Evolutionary conservation across 768 basidiomycete genomes (phyloP).

Genomic region (Phylloporus arenicola): DNA sequence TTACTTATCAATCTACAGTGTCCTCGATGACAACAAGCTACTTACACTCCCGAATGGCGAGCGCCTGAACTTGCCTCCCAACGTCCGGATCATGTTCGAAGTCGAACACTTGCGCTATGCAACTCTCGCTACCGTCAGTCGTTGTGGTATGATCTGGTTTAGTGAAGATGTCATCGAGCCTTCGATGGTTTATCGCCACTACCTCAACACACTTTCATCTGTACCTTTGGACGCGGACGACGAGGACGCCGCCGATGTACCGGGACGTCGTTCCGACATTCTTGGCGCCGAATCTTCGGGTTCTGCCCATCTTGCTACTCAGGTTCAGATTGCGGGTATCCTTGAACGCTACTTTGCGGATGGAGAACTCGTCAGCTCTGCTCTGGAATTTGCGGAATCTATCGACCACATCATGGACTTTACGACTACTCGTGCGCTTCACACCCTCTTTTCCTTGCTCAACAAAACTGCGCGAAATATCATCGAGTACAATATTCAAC

Average conservation of each 20-base stretch:
- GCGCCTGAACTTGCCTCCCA: conserved; percentile 91
- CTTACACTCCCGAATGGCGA: conserved; percentile 97
- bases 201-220: conserved; percentile 70
- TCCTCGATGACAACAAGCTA: conserved; percentile 97
- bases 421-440: conserved; percentile 83
- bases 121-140: conserved; percentile 96
- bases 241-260: conserved; percentile 62
- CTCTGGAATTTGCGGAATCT: conserved; percentile 73
- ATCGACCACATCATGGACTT: conserved; percentile 99
- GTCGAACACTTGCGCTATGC: conserved; percentile 97
- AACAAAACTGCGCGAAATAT: conserved; percentile 94
- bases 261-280: conserved; percentile 55
- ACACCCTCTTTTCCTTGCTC: conserved; percentile 93
- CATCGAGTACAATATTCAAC: conserved; percentile 91
- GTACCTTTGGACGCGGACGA: conserved; percentile 85
- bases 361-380: conserved; percentile 75
- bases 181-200: conserved; percentile 86
- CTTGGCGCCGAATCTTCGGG: conserved; percentile 40
- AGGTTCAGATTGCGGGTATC: conserved; percentile 68
- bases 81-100: conserved; percentile 99
- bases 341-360: conserved; percentile 79
- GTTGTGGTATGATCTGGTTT: conserved; percentile 99
- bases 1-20: conserved; percentile 45
- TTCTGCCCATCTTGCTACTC: conserved; percentile 64
- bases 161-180: conserved; percentile 93